Evolutionary conservation across 2,329 filamentous ascomycete genomes (phyloP).

Genomic region (Phaeosphaeria sp.): DNA sequence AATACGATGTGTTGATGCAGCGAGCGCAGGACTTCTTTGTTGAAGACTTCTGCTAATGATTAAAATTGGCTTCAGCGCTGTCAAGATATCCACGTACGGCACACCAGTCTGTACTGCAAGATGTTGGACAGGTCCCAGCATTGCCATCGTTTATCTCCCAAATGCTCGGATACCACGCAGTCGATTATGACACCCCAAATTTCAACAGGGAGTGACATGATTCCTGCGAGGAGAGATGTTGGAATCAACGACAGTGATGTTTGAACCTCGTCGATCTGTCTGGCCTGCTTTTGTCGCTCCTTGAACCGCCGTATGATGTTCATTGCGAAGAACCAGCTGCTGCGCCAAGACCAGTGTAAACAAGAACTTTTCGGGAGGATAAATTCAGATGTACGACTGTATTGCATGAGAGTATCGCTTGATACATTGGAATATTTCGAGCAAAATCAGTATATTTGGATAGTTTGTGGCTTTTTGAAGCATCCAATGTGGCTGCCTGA

Average conservation of each 20-base stretch:
- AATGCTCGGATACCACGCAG: not conserved
- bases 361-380: not conserved
- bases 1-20: slow-evolving; percentile 1
- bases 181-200: slow-evolving; percentile 8
- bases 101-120: slow-evolving; percentile 1
- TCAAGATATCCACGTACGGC: not conserved
- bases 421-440: not conserved
- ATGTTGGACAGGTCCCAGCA: not conserved
- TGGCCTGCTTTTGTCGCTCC: not conserved
- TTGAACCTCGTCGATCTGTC: not conserved
- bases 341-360: not conserved
- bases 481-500: slow-evolving; percentile 1
- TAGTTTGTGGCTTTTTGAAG: not conserved
- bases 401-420: not conserved
- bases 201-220: slow-evolving; percentile 3
- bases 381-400: not conserved
- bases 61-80: too few relatives aligned
- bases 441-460: not conserved
- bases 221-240: not conserved
- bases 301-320: slow-evolving; percentile 5
- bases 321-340: not conserved
- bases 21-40: slow-evolving; percentile 2
- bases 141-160: not conserved
- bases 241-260: not conserved
- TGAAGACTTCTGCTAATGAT: slow-evolving; percentile 5